phyloP scores from a whole-genome alignment of 345 rosid species.

The Corchorus olitorius region DNA sequence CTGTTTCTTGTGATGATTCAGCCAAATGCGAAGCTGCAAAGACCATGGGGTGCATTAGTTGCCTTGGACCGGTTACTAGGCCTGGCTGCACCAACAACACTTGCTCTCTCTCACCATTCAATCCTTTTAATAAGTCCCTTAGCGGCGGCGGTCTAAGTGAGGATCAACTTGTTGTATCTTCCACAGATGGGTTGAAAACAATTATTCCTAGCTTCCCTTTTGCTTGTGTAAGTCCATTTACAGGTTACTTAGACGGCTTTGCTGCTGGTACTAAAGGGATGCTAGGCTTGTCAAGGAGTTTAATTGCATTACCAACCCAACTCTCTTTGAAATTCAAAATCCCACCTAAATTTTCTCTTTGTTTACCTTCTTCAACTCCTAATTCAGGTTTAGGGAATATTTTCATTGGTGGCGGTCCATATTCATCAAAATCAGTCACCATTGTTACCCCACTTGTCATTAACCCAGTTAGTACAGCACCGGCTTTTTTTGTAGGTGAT shows the following conservation, averaged over 20 bases:
- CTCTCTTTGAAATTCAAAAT: slow-evolving; percentile 32
- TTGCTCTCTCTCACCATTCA: slow-evolving; percentile 18
- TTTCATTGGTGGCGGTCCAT: slow-evolving; percentile 34
- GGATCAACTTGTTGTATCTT: slow-evolving; percentile 12
- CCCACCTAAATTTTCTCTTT: slow-evolving; percentile 39
- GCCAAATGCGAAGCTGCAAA: slow-evolving; percentile 27
- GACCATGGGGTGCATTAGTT: not conserved
- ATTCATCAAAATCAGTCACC: not conserved
- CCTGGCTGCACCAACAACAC: slow-evolving; percentile 48
- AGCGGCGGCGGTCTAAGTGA: slow-evolving; percentile 26
- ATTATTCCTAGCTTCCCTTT: not conserved
- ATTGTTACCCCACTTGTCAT: slow-evolving; percentile 37
- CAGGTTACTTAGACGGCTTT: slow-evolving; percentile 10
- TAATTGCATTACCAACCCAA: slow-evolving; percentile 21
- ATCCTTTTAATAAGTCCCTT: not conserved
- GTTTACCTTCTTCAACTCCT: slow-evolving; percentile 33
- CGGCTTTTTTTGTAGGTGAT: slow-evolving; percentile 15
- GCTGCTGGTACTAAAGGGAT: slow-evolving; percentile 31
- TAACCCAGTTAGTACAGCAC: slow-evolving; percentile 44
- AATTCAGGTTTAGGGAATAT: slow-evolving; percentile 26
- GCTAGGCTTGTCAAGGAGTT: slow-evolving; percentile 34
- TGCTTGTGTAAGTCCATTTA: slow-evolving; percentile 16
- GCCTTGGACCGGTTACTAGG: slow-evolving; percentile 13
- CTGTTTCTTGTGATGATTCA: slow-evolving; percentile 29
- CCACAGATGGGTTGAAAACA: slow-evolving; percentile 24